Evolutionary conservation across 208 protist species (phyloP).

Genomic region (Leishmania turanica): DNA sequence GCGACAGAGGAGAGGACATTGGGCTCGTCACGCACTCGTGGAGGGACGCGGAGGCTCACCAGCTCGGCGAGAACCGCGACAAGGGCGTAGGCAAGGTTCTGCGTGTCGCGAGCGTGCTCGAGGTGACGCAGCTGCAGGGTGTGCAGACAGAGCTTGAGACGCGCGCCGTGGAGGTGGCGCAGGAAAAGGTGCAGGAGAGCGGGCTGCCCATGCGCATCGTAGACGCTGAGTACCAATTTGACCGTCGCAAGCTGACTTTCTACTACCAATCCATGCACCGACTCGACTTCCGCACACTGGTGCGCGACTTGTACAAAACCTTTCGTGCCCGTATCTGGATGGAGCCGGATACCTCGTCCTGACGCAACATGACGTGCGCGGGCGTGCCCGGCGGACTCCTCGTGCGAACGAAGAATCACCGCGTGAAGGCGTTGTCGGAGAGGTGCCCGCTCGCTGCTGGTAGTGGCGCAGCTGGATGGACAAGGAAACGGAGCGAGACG

Average conservation of each 20-base stretch:
- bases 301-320: conserved; percentile 90
- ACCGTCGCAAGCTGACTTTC: conserved; percentile 93
- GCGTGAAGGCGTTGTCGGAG: not conserved
- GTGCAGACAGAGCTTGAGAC: conserved; percentile 89
- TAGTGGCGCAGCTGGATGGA: not conserved
- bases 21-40: conserved; percentile 86
- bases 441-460: not conserved
- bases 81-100: conserved; percentile 79
- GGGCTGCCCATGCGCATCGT: conserved; percentile 88
- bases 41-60: conserved; percentile 30
- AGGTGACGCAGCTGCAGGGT: conserved; percentile 87
- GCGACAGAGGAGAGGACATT: conserved; percentile 92
- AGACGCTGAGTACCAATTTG: conserved; percentile 94
- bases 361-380: conserved; percentile 5
- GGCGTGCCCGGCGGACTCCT: not conserved
- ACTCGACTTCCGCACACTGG: conserved; percentile 89
- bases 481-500: not conserved
- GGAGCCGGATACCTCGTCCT: conserved; percentile 66
- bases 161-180: conserved; percentile 81
- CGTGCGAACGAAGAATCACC: not conserved
- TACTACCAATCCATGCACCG: conserved; percentile 89
- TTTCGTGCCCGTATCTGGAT: conserved; percentile 94
- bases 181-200: conserved; percentile 87
- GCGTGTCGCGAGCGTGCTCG: conserved; percentile 74
- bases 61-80: conserved; percentile 29